Evolutionary conservation across 148 eudicot genomes (phyloP).

Genomic region (Rhododendron kiyosumense): DNA sequence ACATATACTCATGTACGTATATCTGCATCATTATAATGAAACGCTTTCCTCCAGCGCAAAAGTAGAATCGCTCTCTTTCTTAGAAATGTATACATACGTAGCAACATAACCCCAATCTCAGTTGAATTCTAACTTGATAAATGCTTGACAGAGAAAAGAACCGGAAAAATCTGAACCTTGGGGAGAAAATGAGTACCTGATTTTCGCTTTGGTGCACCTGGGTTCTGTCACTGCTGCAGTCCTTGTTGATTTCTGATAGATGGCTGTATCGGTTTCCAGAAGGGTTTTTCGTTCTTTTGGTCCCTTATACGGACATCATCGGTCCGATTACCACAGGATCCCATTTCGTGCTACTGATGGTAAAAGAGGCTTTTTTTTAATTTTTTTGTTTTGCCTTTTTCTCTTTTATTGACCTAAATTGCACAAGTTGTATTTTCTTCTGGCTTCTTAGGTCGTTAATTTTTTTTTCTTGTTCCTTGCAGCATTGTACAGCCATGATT

Average conservation of each 20-base stretch:
- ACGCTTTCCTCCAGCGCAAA: background rate
- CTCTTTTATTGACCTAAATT: background rate
- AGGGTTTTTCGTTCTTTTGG: conserved; percentile 5
- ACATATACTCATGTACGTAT: background rate
- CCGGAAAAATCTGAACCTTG: background rate
- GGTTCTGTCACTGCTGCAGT: background rate
- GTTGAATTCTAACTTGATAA: background rate
- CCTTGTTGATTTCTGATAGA: background rate
- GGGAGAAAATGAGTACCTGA: background rate
- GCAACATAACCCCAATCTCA: background rate
- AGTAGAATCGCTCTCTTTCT: background rate
- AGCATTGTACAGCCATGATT: conserved; percentile 7
- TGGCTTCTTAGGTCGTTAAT: background rate
- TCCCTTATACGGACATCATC: background rate
- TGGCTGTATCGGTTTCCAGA: conserved; percentile 8
- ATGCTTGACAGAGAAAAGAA: background rate
- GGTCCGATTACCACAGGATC: background rate
- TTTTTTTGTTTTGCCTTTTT: background rate
- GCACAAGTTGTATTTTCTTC: background rate
- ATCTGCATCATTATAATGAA: background rate
- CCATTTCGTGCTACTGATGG: background rate
- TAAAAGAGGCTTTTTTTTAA: background rate
- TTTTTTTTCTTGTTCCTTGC: background rate
- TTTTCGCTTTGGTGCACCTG: background rate
- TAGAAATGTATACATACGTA: background rate